Percentiles rank a stretch among this genome's conserved stretches.
Evolutionary conservation across 139 green algal genomes (phyloP).

Genomic region (Micromonas pusilla): DNA sequence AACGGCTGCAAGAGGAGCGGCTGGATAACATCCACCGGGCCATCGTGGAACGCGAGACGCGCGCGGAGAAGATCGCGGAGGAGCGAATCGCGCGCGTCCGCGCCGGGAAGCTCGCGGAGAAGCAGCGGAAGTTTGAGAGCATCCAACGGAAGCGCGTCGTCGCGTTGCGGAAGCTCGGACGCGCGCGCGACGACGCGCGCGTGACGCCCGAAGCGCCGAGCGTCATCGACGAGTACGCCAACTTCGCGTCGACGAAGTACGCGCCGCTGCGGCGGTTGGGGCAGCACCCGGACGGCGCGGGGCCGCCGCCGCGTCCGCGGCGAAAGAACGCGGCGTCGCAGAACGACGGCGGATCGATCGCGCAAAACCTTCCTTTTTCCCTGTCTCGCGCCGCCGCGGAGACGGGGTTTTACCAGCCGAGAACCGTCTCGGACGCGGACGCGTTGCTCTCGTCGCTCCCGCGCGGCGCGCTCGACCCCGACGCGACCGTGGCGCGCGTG

Average conservation of each 20-base stretch:
- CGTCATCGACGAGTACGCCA: constrained; percentile 51
- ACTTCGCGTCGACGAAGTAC: constrained; percentile 59
- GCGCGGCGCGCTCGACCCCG: too few relatives aligned
- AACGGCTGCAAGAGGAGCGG: constrained; percentile 56
- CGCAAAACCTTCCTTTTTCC: too few relatives aligned
- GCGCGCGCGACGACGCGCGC: background rate
- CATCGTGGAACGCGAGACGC: constrained; percentile 50
- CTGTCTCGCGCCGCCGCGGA: too few relatives aligned
- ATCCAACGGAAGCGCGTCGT: constrained; percentile 57
- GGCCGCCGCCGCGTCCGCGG: background rate
- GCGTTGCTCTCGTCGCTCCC: too few relatives aligned
- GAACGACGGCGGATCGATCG: constrained; percentile 52
- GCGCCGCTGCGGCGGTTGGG: constrained; percentile 23
- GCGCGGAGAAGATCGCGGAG: constrained; percentile 45
- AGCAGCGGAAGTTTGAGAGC: constrained; percentile 42
- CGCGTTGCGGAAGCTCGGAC: constrained; percentile 56
- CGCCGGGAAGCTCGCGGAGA: constrained; percentile 33
- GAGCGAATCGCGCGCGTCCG: constrained; percentile 37
- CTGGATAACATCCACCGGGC: constrained; percentile 50
- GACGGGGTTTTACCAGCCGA: too few relatives aligned
- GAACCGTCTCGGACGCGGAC: too few relatives aligned
- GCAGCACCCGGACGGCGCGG: background rate
- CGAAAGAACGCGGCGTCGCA: background rate
- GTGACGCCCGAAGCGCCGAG: constrained; percentile 22
- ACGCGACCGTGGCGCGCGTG: too few relatives aligned